A percentile compares a stretch with the other conserved stretches of the same genome.
Evolutionary conservation across 2,329 filamentous ascomycete species (phyloP).

Genomic region (Fusarium pseudograminearum): DNA sequence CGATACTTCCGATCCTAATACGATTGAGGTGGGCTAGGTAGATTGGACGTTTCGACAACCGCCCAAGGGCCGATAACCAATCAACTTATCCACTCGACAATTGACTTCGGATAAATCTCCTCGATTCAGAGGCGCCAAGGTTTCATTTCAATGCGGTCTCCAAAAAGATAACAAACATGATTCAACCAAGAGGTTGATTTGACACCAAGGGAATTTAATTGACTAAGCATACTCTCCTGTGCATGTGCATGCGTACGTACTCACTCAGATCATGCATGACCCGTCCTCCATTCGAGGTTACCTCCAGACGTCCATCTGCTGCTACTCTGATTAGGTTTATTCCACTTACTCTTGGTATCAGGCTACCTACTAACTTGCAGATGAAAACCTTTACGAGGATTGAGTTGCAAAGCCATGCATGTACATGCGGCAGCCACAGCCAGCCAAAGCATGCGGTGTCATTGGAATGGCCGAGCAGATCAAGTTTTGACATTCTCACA

Average conservation of each 20-base stretch:
- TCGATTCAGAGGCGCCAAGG: conserved; percentile 38
- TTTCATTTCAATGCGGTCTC: conserved; percentile 33
- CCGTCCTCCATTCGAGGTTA: not conserved
- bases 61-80: conserved; percentile 26
- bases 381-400: conserved; percentile 11
- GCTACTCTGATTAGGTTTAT: conserved; percentile 19
- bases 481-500: conserved; percentile 30
- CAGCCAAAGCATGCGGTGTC: conserved; percentile 22
- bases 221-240: conserved; percentile 4
- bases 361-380: not conserved
- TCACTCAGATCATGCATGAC: not conserved
- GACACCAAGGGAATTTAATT: not conserved
- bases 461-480: conserved; percentile 25
- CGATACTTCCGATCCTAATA: conserved; percentile 40
- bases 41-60: conserved; percentile 39
- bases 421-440: conserved; percentile 12
- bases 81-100: conserved; percentile 4
- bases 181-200: conserved; percentile 20
- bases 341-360: not conserved
- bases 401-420: conserved; percentile 15
- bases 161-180: conserved; percentile 21
- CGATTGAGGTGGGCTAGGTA: conserved; percentile 33
- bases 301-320: not conserved
- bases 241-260: not conserved
- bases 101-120: conserved; percentile 35